Evolutionary conservation across 805 yeast genomes (phyloP).

Genomic region (Myxozyma geophila): DNA sequence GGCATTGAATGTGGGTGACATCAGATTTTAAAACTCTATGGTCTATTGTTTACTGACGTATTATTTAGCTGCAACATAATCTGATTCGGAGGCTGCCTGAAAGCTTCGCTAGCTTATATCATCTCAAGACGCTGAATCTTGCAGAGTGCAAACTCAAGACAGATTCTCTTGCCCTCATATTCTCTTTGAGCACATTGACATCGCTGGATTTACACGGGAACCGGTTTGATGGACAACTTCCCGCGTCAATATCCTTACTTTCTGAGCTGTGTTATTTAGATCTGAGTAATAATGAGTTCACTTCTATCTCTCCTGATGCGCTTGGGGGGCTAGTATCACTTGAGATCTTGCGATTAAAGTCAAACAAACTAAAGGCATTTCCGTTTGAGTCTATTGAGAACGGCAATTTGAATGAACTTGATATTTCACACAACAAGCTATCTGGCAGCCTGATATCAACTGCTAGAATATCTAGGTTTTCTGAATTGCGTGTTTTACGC

Average conservation of each 20-base stretch:
- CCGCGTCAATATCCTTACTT: conserved; percentile 16
- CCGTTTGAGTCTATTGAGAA: conserved; percentile 26
- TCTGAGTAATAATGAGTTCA: conserved; percentile 25
- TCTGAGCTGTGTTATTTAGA: conserved; percentile 15
- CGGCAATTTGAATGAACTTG: conserved; percentile 16
- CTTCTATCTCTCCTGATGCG: conserved; percentile 12
- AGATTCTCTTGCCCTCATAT: conserved; percentile 13
- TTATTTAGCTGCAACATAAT: conserved; percentile 23
- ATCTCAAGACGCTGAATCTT: conserved; percentile 13
- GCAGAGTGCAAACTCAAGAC: conserved; percentile 25
- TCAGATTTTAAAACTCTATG: neutral
- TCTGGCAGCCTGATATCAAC: conserved; percentile 30
- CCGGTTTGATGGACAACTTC: conserved; percentile 29
- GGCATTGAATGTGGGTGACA: conserved; percentile 19
- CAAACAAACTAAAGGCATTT: conserved; percentile 25
- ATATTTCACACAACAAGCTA: conserved; percentile 27
- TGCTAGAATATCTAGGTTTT: conserved; percentile 26
- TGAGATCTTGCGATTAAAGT: conserved; percentile 2
- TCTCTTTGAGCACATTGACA: conserved; percentile 14
- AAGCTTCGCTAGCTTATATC: conserved; percentile 5
- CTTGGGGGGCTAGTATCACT: conserved; percentile 17
- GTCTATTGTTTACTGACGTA: neutral
- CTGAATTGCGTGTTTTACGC: conserved; percentile 21
- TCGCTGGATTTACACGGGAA: conserved; percentile 28
- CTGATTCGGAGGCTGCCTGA: conserved; percentile 23